Conservation (phyloP, 345 rosid genomes). For the Xanthoceras sorbifolium region DNA sequence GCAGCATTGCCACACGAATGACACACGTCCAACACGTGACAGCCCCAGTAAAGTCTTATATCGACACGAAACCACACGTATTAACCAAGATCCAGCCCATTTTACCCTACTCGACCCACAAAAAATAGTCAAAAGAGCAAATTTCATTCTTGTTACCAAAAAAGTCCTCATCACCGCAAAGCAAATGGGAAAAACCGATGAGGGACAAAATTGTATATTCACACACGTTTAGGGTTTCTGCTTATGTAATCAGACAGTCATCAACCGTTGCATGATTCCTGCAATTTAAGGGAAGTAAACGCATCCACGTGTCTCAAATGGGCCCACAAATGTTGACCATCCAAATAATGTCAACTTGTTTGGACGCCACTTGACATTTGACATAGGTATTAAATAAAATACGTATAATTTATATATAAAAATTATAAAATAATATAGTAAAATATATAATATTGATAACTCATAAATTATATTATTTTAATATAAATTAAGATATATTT, state of each 20-base stretch:
- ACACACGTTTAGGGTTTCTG: neutral
- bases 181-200: neutral
- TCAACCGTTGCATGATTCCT: conserved; percentile 26
- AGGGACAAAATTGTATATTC: neutral
- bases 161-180: neutral
- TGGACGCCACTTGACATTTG: no score
- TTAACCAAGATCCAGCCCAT: conserved; percentile 1
- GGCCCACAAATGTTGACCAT: neutral
- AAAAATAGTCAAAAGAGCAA: neutral
- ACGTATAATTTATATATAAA: no score
- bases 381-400: no score
- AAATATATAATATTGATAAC: no score
- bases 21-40: neutral
- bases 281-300: conserved; percentile 25
- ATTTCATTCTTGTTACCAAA: neutral
- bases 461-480: no score
- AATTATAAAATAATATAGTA: no score
- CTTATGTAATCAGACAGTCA: neutral
- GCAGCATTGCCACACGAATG: neutral
- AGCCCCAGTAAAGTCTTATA: neutral
- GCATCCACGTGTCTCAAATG: conserved; percentile 9
- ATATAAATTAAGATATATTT: no score
- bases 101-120: conserved; percentile 17
- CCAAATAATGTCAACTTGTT: neutral
- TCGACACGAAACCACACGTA: neutral